Conservation (phyloP, 2,329 filamentous ascomycete genomes). For the Colletotrichum agaves region DNA sequence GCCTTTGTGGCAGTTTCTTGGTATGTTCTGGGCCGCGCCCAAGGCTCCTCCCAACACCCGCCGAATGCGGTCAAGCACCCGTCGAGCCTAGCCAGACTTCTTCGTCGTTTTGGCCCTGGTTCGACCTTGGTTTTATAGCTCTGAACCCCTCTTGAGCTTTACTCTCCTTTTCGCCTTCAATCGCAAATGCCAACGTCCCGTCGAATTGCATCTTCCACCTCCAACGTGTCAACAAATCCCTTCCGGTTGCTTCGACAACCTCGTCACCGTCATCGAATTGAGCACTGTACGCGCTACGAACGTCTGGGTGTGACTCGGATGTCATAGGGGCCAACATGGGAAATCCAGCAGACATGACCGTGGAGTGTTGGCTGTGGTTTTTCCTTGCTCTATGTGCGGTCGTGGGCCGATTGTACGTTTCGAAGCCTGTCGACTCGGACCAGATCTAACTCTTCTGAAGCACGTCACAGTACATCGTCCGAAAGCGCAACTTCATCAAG, state of each 20-base stretch:
- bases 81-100: slow-evolving; percentile 8
- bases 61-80: slow-evolving; percentile 22
- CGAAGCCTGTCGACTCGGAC: not conserved
- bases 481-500: slow-evolving; percentile 25
- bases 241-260: not conserved
- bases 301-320: not conserved
- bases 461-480: slow-evolving; percentile 26
- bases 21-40: not conserved
- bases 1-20: slow-evolving; percentile 5
- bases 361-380: slow-evolving; percentile 31
- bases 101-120: not conserved
- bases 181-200: no score
- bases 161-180: no score
- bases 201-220: no score
- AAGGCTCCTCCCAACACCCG: not conserved
- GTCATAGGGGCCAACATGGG: slow-evolving; percentile 9
- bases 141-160: not conserved
- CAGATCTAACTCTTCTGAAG: not conserved
- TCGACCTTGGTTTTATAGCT: not conserved
- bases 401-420: slow-evolving; percentile 23
- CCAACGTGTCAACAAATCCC: no score
- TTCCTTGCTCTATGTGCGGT: slow-evolving; percentile 16
- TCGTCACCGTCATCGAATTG: not conserved
- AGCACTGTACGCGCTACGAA: not conserved
- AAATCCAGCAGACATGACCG: slow-evolving; percentile 3